These are phyloP conservation scores for Thalassiosira mediterranea DNA, from an alignment of 352 stramenopile species.

Conservation along the genomic window DNA sequence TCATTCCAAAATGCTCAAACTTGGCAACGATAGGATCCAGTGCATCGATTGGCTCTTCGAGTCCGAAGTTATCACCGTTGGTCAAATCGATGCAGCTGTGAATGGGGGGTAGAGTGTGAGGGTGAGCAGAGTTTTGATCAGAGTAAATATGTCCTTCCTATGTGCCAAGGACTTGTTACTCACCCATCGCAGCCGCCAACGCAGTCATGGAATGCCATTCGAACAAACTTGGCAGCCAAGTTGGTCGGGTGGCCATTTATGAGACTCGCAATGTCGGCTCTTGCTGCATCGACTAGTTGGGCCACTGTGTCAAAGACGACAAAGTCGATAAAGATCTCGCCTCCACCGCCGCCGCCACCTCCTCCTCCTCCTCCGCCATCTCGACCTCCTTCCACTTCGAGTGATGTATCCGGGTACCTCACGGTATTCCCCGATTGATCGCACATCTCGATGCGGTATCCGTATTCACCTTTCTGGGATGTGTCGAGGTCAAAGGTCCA, in stretches of 20 bases:
- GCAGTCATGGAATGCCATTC: slow-evolving; percentile 71
- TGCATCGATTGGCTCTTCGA: slow-evolving; percentile 50
- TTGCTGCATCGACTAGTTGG: slow-evolving; percentile 6
- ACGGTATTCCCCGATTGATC: slow-evolving; percentile 12
- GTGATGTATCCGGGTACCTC: neutral
- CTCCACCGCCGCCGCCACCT: neutral
- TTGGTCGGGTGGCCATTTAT: slow-evolving; percentile 13
- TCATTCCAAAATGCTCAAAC: slow-evolving; percentile 33
- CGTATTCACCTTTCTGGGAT: slow-evolving; percentile 9
- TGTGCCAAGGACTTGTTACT: neutral
- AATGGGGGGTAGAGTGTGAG: neutral
- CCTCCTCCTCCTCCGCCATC: neutral
- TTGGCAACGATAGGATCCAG: slow-evolving; percentile 42
- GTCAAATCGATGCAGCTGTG: slow-evolving; percentile 62
- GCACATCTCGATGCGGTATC: slow-evolving; percentile 2
- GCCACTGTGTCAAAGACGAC: slow-evolving; percentile 2
- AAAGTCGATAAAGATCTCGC: slow-evolving; percentile 6
- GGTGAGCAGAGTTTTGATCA: neutral
- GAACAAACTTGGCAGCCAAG: slow-evolving; percentile 53
- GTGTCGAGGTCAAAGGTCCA: slow-evolving; percentile 12
- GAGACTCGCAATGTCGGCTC: slow-evolving; percentile 10
- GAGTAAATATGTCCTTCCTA: too few species aligned
- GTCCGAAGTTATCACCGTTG: slow-evolving; percentile 57
- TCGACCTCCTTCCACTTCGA: neutral
- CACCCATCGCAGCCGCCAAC: slow-evolving; percentile 58